Evolutionary conservation across 768 basidiomycete species (phyloP), one percentile per base, ranked within the genome.

Genomic region (Dendrothele bispora): DNA sequence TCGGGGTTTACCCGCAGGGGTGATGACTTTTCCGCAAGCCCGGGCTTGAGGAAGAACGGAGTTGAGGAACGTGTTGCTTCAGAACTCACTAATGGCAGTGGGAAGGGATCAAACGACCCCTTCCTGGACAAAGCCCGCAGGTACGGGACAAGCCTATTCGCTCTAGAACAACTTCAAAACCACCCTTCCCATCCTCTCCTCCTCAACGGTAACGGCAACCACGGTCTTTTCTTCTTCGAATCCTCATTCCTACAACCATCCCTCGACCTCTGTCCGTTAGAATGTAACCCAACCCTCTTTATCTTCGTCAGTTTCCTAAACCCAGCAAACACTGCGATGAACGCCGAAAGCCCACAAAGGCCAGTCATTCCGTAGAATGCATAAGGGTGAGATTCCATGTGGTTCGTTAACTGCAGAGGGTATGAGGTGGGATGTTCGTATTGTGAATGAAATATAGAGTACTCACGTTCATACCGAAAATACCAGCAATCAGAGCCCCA

Each of bases 401-500:
- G 81, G 55, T 82, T 89, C 50, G 77, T 73, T 64, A 95, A 73
- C 92, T 88, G 28, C 11, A 37, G 39, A 38, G 43, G 48, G 43
- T 48, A 52, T 49, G 43, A 40, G 30, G 32, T 57, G 43, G 56
- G 50, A 40, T 25, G 41, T 43, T 35, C 20, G 28, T 40, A 39
- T 39, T 46, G 36, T 39, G 49, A 45, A 25, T 29, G 22, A 58
- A 51, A 14, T 46, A 43, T 39, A 11, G 39, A 37, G 17, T n/a
- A 70, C 90, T 60, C 61, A 95, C 93, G 65, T 97, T 98, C 95
- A 98, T 98, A 14, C 95, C 95, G 57, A 98, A 95, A 3, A 97
- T 61, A 5, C 95, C 94, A 39, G 93, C 93, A 6, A 95, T 70
- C 28, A 98, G 73, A 14, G 95, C 92, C 3, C 95, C 94, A 24